A percentile compares a stretch with the other conserved stretches of the same genome.
These are phyloP conservation scores for Didymella lethalis DNA, from an alignment of 2,329 filamentous ascomycete genomes.

Conservation along the genomic window DNA sequence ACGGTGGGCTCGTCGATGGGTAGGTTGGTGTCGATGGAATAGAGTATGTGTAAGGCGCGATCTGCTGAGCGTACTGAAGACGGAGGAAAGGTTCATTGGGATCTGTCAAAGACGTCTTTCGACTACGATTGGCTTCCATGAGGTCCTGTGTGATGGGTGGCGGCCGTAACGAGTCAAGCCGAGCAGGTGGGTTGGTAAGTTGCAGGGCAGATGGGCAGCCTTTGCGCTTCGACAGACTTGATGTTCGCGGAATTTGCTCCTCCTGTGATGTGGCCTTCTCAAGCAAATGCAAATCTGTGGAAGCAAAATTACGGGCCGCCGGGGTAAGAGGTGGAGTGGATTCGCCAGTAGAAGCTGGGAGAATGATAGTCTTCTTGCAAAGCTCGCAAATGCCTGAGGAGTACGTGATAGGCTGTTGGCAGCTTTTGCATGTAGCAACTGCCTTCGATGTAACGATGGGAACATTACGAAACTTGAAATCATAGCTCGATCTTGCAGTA, in stretches of 20 bases:
- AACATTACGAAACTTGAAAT: conserved; percentile 35
- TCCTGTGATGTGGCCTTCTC: conserved; percentile 29
- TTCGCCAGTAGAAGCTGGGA: conserved; percentile 30
- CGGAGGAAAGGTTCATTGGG: conserved; percentile 42
- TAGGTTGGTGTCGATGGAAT: conserved; percentile 30
- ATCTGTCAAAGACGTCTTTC: conserved; percentile 44
- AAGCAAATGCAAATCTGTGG: conserved; percentile 31
- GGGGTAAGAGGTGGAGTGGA: conserved; percentile 41
- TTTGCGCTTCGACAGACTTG: conserved; percentile 31
- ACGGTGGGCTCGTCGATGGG: conserved; percentile 35
- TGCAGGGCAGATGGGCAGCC: conserved; percentile 32
- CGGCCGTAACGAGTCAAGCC: conserved; percentile 42
- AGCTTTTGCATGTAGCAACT: conserved; percentile 44
- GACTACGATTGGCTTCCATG: conserved; percentile 23
- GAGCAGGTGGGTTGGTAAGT: conserved; percentile 38
- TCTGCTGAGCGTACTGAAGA: conserved; percentile 38
- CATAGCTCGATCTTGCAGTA: conserved; percentile 34
- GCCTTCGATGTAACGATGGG: conserved; percentile 26
- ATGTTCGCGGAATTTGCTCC: conserved; percentile 22
- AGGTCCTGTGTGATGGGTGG: conserved; percentile 25
- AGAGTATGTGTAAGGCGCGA: conserved; percentile 19
- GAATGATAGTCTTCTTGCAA: conserved; percentile 42
- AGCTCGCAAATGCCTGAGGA: conserved; percentile 40
- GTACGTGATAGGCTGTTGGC: conserved; percentile 39
- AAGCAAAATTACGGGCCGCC: conserved; percentile 34